These are phyloP conservation scores for Dittrichia graveolens DNA, from an alignment of 129 eudicot genomes.

Conservation along the genomic window DNA sequence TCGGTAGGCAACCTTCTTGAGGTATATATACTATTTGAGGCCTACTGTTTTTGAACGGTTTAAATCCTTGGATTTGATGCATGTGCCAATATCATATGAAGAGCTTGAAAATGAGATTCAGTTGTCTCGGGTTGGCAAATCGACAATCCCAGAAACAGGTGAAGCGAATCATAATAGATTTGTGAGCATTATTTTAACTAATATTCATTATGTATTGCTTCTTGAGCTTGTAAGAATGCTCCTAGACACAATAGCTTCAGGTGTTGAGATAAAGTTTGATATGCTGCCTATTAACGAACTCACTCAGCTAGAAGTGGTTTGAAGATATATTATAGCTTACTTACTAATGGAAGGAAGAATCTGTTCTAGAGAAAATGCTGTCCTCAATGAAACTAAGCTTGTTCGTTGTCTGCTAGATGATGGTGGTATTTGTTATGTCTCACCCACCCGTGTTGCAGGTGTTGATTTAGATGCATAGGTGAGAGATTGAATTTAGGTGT, in stretches of 20 bases:
- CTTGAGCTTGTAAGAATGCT: constrained; percentile 40
- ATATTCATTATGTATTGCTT: too few relatives aligned
- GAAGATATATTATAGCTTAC: constrained; percentile 47
- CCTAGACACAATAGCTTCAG: constrained; percentile 38
- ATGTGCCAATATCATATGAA: too few relatives aligned
- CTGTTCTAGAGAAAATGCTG: constrained; percentile 24
- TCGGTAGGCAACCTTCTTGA: too few relatives aligned
- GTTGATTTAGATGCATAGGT: constrained; percentile 51
- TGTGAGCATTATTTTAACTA: too few relatives aligned
- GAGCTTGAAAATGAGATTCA: too few relatives aligned
- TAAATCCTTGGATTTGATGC: too few relatives aligned
- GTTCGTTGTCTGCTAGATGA: constrained; percentile 6
- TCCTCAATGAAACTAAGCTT: constrained; percentile 28
- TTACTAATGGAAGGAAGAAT: constrained; percentile 26
- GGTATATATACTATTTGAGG: too few relatives aligned
- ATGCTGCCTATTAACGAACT: constrained; percentile 51
- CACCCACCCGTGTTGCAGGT: constrained; percentile 27
- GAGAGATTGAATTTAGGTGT: constrained; percentile 17
- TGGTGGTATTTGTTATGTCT: constrained; percentile 24
- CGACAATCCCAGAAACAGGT: too few relatives aligned
- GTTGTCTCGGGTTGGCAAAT: too few relatives aligned
- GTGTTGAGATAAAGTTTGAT: constrained; percentile 6
- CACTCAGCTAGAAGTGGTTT: constrained; percentile 67
- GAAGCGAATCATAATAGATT: too few relatives aligned
- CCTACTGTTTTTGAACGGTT: too few relatives aligned